Conservation (phyloP, 2,329 filamentous ascomycete genomes). For the Sarocladiaceae sp. region DNA sequence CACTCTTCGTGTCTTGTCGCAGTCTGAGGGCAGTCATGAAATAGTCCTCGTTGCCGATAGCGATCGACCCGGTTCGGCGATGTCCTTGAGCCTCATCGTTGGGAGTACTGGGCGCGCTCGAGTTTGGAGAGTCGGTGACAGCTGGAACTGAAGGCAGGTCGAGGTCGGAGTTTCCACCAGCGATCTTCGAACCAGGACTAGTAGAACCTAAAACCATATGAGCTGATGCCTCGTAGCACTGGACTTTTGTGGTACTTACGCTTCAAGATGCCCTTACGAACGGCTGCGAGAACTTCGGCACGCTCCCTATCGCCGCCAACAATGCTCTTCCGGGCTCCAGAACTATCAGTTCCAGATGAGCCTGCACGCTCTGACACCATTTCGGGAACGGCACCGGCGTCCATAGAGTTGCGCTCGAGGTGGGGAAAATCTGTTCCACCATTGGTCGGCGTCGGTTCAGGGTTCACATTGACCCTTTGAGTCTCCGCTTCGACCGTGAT, state of each 20-base stretch:
- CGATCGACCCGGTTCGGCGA: slow-evolving; percentile 63
- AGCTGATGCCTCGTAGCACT: too few species aligned
- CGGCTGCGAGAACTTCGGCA: slow-evolving; percentile 84
- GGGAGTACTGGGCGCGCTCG: slow-evolving; percentile 84
- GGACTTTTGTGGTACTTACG: too few species aligned
- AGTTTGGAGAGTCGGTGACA: slow-evolving; percentile 73
- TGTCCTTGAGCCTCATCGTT: slow-evolving; percentile 70
- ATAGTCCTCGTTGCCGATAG: slow-evolving; percentile 82
- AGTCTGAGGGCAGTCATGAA: slow-evolving; percentile 76
- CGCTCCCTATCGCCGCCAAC: slow-evolving; percentile 86
- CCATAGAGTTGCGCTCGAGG: slow-evolving; percentile 76
- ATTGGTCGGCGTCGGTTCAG: slow-evolving; percentile 60
- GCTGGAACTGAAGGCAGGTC: slow-evolving; percentile 59
- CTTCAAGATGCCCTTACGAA: slow-evolving; percentile 95
- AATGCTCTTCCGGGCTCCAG: slow-evolving; percentile 76
- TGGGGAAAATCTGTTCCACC: slow-evolving; percentile 79
- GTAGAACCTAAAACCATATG: slow-evolving; percentile 54
- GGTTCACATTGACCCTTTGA: slow-evolving; percentile 74
- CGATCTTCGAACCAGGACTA: slow-evolving; percentile 38
- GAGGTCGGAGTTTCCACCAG: slow-evolving; percentile 31
- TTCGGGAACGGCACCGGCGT: slow-evolving; percentile 50
- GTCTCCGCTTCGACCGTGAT: slow-evolving; percentile 93
- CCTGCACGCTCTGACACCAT: slow-evolving; percentile 45
- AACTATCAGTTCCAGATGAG: slow-evolving; percentile 56
- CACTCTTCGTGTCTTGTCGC: slow-evolving; percentile 72